Evolutionary conservation across 208 protist species (phyloP), one percentile per base, ranked within the genome.

Genomic region (Wallacemonas rigidus): DNA sequence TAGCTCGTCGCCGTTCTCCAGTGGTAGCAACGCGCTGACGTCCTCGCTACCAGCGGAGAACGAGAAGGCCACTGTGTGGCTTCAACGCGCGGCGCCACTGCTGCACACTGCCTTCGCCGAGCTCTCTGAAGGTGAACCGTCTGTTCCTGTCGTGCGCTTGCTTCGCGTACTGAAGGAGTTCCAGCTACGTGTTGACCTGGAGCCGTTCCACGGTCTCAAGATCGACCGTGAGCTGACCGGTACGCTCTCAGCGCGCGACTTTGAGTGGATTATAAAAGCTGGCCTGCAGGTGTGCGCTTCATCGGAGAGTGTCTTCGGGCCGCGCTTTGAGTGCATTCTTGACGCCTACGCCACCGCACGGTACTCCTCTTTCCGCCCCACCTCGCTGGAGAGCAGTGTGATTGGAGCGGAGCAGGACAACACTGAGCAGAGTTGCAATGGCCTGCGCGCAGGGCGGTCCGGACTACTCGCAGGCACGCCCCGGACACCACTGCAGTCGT

Each of bases 251-350:
- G 67, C 63, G 15, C 38, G 41, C 12, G 82, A 88, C 62, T 88
- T 88, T 69, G 51, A 72, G 5, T 88, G 82, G 82, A 45, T 88
- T 3, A 43, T 80, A 4, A 69, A 80, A 54, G 56, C 36, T 15
- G 70, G 69, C 63, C 51, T 77, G 72, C 50, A 62, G 43, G 76
- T 70, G 60, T 65, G 60, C 60, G n/a, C 40, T 4, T 4, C 54
- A 54, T 40, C 41, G 0, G 41, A 44, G 71, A 17, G n/a, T 5
- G 7, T 67, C 60, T 75, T 55, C 12, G 43, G 17, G 6, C 64
- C 64, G 5, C 64, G 41, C 41, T 65, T 65, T 65, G 60, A 53
- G n/a, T 35, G 76, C 70, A 65, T 68, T 67, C 35, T 53, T 5
- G 26, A 81, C 72, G n/a, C 71, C 40, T 45, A 45, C 17, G 38